Conservation (phyloP, 371 early-diverging fungal genomes). For the Mortierella sp. region DNA sequence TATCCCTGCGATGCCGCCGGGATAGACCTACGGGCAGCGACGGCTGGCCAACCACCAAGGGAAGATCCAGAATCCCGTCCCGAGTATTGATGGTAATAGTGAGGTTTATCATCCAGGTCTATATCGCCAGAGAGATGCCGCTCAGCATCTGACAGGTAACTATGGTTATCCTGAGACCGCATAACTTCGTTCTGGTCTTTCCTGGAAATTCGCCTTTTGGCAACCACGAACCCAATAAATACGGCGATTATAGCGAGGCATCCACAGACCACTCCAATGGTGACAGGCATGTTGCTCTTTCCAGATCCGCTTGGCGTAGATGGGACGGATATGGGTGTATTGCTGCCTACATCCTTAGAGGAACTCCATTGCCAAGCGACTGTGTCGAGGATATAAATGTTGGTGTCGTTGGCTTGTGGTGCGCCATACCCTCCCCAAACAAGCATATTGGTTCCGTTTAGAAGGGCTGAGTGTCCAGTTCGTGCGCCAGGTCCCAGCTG, state of each 20-base stretch:
- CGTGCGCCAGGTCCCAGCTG: constrained; percentile 37
- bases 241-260: constrained; percentile 34
- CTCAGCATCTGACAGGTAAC: constrained; percentile 41
- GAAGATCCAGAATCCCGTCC: constrained; percentile 48
- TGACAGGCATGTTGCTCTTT: constrained; percentile 25
- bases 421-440: constrained; percentile 52
- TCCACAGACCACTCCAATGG: constrained; percentile 43
- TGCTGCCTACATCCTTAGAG: constrained; percentile 12
- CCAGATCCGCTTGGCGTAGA: constrained; percentile 1
- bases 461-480: constrained; percentile 42
- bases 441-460: constrained; percentile 52
- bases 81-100: constrained; percentile 32
- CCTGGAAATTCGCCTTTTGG: constrained; percentile 22
- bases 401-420: constrained; percentile 22
- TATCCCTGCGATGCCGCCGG: constrained; percentile 21
- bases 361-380: constrained; percentile 36
- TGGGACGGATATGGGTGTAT: background rate
- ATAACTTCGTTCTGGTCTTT: constrained; percentile 7
- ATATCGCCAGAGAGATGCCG: constrained; percentile 33
- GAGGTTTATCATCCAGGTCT: constrained; percentile 39
- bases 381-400: constrained; percentile 45
- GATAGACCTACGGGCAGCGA: constrained; percentile 16
- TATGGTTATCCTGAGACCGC: constrained; percentile 18
- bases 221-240: constrained; percentile 27
- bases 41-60: constrained; percentile 33